Evolutionary conservation across 371 early-diverging fungal genomes (phyloP), one percentile per base, ranked within the genome.

Genomic region (Conidiobolus incongruus): DNA sequence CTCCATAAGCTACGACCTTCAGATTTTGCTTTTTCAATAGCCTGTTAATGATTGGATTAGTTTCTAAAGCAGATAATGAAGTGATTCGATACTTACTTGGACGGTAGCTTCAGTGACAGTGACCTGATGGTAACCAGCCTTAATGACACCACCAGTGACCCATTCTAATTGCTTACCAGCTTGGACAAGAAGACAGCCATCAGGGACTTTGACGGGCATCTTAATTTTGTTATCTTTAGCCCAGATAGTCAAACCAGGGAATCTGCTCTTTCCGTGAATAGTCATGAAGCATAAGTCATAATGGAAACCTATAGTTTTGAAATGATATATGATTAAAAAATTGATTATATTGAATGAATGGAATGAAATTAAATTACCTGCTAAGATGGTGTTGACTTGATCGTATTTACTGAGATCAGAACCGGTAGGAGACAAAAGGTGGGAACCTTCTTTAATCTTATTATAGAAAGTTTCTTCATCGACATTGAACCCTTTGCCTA

Each of bases 81-180:
- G n/a, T n/a, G n/a, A n/a, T n/a, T n/a, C n/a, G 47, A 60, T 58
- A 33, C 62, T 65, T 26, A 63, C 66, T 42, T 54, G 49, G 19
- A 61, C 39, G 0, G 78, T 74, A 1, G 47, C 52, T 37, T 63
- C 58, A 35, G 60, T 70, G 17, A 75, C 70, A 29, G 65, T 58
- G 15, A 77, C 78, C 45, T 77, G 75, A 39, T 77, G 78, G 58
- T 65, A 77, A 31, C 78, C 78, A 1, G 78, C 78, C 45, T 50
- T 46, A 7, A 75, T 59, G 19, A 52, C 54, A 17, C 78, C 78
- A 7, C 75, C 73, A 3, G 78, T 77, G 44, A 75, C 47, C 57
- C 59, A 63, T 50, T 77, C 76, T 35, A 75, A 44, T 52, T 75
- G 68, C 58, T 73, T 71, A 20, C 76, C 78, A 11, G 78, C 76